Conservation (phyloP, 345 rosid genomes). For the Euphorbia lathyris region DNA sequence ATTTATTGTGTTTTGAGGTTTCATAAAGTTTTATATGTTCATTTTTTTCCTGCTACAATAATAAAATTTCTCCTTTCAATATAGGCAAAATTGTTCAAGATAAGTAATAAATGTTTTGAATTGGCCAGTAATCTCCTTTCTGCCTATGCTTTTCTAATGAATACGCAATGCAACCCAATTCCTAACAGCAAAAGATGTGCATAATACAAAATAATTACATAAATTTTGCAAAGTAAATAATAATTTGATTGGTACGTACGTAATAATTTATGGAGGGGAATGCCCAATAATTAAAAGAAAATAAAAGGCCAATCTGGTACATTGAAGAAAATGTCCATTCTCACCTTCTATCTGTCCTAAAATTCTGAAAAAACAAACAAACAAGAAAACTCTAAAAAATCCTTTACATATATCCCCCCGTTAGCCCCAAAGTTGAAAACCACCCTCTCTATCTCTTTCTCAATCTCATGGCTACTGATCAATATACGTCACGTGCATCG, state of each 20-base stretch:
- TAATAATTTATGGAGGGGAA: no score
- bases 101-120: no score
- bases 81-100: no score
- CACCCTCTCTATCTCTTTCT: neutral
- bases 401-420: neutral
- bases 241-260: no score
- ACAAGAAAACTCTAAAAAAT: neutral
- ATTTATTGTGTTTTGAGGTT: no score
- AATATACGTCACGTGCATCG: constrained; percentile 28
- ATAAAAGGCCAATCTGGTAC: neutral
- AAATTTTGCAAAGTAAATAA: neutral
- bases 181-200: neutral
- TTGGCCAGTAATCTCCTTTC: no score
- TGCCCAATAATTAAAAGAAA: neutral
- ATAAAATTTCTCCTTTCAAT: no score
- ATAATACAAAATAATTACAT: neutral
- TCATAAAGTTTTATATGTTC: no score
- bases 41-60: no score
- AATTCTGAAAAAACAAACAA: neutral
- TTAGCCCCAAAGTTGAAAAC: neutral
- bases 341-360: neutral
- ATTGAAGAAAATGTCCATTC: neutral
- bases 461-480: constrained; percentile 33
- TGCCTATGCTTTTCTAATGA: no score
- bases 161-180: no score